Conservation (phyloP, 2,329 filamentous ascomycete species). For the Amauroascus niger region DNA sequence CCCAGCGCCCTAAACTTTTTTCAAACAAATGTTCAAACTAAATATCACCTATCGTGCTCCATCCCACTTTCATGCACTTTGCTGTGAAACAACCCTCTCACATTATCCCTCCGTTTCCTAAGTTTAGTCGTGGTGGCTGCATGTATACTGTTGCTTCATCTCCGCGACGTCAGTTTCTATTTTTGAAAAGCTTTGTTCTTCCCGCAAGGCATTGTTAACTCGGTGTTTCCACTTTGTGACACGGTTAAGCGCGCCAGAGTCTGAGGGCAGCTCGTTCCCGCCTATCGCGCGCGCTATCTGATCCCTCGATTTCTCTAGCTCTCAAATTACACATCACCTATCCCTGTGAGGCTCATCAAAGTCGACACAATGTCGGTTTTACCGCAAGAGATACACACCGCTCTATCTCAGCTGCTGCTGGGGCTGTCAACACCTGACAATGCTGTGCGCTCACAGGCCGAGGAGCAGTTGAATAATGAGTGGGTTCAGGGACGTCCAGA, state of each 20-base stretch:
- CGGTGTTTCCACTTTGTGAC: constrained; percentile 3
- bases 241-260: constrained; percentile 8
- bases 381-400: constrained; percentile 69
- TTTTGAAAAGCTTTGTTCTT: not conserved
- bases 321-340: not conserved
- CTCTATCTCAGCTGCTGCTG: constrained; percentile 76
- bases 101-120: not conserved
- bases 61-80: constrained; percentile 11
- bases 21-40: constrained; percentile 10
- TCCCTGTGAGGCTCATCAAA: not conserved
- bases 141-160: not conserved
- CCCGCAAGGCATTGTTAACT: not conserved
- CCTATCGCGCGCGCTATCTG: not conserved
- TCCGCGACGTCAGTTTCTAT: not conserved
- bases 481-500: constrained; percentile 79
- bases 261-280: not conserved
- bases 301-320: not conserved
- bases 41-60: constrained; percentile 9
- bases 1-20: constrained; percentile 10
- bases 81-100: constrained; percentile 5
- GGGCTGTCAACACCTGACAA: constrained; percentile 88
- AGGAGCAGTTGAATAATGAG: constrained; percentile 81
- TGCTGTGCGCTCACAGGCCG: constrained; percentile 68
- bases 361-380: constrained; percentile 65
- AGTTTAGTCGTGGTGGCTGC: constrained; percentile 5